Evolutionary conservation across 1,139 yeast genomes (phyloP).

Genomic region (Geotrichum citri-aurantii): DNA sequence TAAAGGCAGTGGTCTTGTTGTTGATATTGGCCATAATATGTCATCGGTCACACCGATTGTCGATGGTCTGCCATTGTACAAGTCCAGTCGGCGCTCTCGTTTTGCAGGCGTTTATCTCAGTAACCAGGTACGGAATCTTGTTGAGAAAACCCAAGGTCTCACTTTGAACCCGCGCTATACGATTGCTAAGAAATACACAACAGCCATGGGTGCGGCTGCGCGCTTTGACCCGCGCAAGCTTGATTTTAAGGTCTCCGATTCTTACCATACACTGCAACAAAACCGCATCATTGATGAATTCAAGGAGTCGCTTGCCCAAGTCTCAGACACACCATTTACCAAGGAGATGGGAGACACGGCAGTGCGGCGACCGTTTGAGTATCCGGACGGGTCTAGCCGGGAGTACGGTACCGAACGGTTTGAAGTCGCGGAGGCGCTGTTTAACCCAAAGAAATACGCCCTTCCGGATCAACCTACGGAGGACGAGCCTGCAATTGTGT

Average conservation of each 20-base stretch:
- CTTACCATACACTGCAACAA: constrained; percentile 31
- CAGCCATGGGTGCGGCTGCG: constrained; percentile 30
- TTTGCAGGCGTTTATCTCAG: constrained; percentile 38
- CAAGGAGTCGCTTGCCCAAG: constrained; percentile 55
- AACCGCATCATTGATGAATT: constrained; percentile 47
- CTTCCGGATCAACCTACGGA: constrained; percentile 18
- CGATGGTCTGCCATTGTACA: constrained; percentile 80
- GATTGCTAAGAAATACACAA: constrained; percentile 31
- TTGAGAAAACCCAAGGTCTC: constrained; percentile 18
- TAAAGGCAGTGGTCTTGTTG: constrained; percentile 87
- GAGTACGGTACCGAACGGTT: constrained; percentile 58
- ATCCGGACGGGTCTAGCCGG: constrained; percentile 63
- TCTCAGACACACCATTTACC: constrained; percentile 39
- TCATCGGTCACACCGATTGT: constrained; percentile 86
- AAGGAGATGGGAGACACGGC: constrained; percentile 20
- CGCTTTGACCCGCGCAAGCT: constrained; percentile 29
- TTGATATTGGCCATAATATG: constrained; percentile 85
- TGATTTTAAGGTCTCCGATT: constrained; percentile 21
- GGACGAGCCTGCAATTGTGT: constrained; percentile 17
- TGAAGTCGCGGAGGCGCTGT: constrained; percentile 66
- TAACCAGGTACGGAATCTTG: constrained; percentile 27
- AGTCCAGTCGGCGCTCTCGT: constrained; percentile 35
- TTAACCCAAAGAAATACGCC: constrained; percentile 39
- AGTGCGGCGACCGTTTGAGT: constrained; percentile 57
- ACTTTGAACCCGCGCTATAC: constrained; percentile 34